Evolutionary conservation across 192 early-diverging fungal species (phyloP).

Genomic region (Linnemannia elongata): DNA sequence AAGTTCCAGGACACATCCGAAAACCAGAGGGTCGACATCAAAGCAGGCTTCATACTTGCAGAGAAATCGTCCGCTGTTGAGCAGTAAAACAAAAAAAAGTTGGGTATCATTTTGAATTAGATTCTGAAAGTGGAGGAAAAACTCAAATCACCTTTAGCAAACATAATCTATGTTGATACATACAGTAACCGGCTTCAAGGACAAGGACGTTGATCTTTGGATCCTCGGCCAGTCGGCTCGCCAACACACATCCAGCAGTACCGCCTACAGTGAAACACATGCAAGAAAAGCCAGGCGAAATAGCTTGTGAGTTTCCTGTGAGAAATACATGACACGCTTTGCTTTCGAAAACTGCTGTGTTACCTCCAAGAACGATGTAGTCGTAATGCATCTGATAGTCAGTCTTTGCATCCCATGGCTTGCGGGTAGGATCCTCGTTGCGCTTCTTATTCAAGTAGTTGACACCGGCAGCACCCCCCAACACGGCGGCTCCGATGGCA

Average conservation of each 20-base stretch:
- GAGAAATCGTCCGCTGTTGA: constrained; percentile 26
- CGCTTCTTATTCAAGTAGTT: constrained; percentile 21
- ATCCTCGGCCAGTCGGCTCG: constrained; percentile 47
- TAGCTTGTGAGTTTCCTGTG: neutral
- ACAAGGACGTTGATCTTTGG: constrained; percentile 40
- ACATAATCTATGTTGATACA: neutral
- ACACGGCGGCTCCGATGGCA: constrained; percentile 12
- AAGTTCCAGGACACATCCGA: constrained; percentile 36
- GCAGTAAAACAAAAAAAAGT: neutral
- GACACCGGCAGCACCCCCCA: constrained; percentile 22
- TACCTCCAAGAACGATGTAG: constrained; percentile 47
- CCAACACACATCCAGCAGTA: constrained; percentile 55
- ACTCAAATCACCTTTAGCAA: neutral
- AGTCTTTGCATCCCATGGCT: constrained; percentile 26
- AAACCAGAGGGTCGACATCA: neutral
- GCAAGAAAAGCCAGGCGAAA: neutral
- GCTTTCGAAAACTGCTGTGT: neutral
- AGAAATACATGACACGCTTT: neutral
- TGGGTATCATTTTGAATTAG: neutral
- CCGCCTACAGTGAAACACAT: constrained; percentile 15
- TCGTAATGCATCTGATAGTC: constrained; percentile 34
- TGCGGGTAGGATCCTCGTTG: constrained; percentile 36
- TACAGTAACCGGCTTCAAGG: constrained; percentile 50
- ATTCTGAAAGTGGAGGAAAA: neutral
- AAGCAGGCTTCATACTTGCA: constrained; percentile 27